These are phyloP conservation scores for Didymella pinodella DNA, from an alignment of 2,329 filamentous ascomycete species.

Conservation along the genomic window DNA sequence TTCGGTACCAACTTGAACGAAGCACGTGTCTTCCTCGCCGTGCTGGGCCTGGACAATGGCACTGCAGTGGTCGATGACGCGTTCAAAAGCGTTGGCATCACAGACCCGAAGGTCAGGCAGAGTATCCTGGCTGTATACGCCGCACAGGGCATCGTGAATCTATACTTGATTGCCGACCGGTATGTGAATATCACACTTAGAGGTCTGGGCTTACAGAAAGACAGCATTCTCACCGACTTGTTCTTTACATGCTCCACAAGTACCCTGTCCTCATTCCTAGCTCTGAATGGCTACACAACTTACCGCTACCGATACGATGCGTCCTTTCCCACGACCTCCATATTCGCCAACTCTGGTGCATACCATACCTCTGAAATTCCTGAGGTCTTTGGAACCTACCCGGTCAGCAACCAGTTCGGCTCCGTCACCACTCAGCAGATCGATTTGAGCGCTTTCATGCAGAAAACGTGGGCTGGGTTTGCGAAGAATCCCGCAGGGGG, in stretches of 20 bases:
- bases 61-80: conserved; percentile 12
- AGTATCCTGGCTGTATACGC: conserved; percentile 15
- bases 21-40: conserved; percentile 20
- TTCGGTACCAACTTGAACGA: conserved; percentile 23
- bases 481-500: conserved; percentile 27
- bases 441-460: conserved; percentile 32
- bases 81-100: conserved; percentile 14
- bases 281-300: conserved; percentile 20
- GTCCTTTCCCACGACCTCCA: conserved; percentile 19
- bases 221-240: conserved; percentile 18
- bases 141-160: conserved; percentile 9
- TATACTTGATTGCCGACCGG: conserved; percentile 8
- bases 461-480: conserved; percentile 34
- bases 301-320: conserved; percentile 32
- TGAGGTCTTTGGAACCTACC: conserved; percentile 35
- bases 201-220: background rate
- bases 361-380: conserved; percentile 35
- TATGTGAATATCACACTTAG: background rate
- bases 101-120: conserved; percentile 4
- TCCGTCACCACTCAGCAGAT: conserved; percentile 27
- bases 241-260: conserved; percentile 21
- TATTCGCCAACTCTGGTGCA: conserved; percentile 24
- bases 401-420: conserved; percentile 17
- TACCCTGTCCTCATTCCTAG: conserved; percentile 18
- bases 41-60: conserved; percentile 14